A percentile compares a stretch with the other conserved stretches of the same genome.
Conservation (phyloP, 1,284 basidiomycete genomes). For the Cryptococcus depauperatus region DNA sequence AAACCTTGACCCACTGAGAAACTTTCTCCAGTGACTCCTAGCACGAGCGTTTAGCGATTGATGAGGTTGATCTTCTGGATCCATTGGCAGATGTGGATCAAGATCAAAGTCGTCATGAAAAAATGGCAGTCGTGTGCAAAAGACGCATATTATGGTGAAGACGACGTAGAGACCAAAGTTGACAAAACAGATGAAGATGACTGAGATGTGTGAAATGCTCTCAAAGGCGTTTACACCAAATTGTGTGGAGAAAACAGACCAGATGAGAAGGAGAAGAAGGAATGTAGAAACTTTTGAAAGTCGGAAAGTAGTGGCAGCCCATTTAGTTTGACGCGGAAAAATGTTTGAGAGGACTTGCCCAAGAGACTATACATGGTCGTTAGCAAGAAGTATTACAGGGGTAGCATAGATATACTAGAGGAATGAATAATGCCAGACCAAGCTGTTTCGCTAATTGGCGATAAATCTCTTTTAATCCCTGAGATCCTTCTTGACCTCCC, state of each 20-base stretch:
- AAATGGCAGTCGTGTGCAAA: slow-evolving; percentile 17
- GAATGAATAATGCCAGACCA: slow-evolving; percentile 30
- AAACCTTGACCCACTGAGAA: slow-evolving; percentile 9
- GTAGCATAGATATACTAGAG: slow-evolving; percentile 16
- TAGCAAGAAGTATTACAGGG: not conserved
- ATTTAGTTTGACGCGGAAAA: slow-evolving; percentile 26
- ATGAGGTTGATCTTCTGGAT: not conserved
- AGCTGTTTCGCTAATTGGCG: slow-evolving; percentile 29
- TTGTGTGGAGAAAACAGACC: slow-evolving; percentile 20
- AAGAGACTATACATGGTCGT: slow-evolving; percentile 8
- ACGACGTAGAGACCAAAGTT: slow-evolving; percentile 17
- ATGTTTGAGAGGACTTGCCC: slow-evolving; percentile 22
- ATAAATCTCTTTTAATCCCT: slow-evolving; percentile 31
- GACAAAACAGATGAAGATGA: slow-evolving; percentile 22
- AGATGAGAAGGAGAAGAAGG: slow-evolving; percentile 22
- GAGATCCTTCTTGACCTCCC: slow-evolving; percentile 12
- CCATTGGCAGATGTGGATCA: not conserved
- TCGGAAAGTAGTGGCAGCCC: slow-evolving; percentile 18
- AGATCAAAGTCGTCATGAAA: slow-evolving; percentile 5
- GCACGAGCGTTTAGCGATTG: no score
- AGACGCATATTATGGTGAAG: slow-evolving; percentile 17
- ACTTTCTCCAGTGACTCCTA: slow-evolving; percentile 6
- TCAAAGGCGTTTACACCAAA: slow-evolving; percentile 19
- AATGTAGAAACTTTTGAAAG: slow-evolving; percentile 27
- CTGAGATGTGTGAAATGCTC: slow-evolving; percentile 14